Conservation (phyloP, 108 stramenopile species). For the Craspedostauros australis region DNA sequence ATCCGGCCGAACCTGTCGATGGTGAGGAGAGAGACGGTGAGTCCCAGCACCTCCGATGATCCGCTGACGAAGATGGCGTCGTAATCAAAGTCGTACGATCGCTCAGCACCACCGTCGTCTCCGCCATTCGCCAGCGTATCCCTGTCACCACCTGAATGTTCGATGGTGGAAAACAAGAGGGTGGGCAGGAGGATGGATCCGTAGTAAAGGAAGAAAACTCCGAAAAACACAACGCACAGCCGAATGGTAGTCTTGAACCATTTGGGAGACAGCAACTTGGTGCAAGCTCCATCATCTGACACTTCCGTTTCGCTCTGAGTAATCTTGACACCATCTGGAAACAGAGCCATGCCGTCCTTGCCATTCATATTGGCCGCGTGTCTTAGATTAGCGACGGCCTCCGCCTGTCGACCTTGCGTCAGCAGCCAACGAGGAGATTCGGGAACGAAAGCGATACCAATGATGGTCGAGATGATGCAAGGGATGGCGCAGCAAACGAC, state of each 20-base stretch:
- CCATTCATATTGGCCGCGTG: conserved; percentile 45
- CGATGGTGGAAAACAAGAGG: conserved; percentile 40
- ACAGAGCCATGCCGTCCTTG: conserved; percentile 30
- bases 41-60: conserved; percentile 44
- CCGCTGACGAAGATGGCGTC: conserved; percentile 42
- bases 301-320: conserved; percentile 22
- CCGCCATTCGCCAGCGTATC: neutral
- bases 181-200: conserved; percentile 45
- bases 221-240: conserved; percentile 23
- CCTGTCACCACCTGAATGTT: conserved; percentile 5
- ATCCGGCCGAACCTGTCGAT: conserved; percentile 43
- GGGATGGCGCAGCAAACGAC: too few relatives aligned
- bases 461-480: too few relatives aligned
- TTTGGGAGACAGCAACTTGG: conserved; percentile 29
- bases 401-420: conserved; percentile 34
- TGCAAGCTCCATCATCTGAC: conserved; percentile 2
- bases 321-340: conserved; percentile 19
- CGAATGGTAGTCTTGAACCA: conserved; percentile 45
- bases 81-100: conserved; percentile 40
- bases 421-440: conserved; percentile 69
- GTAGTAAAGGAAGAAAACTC: conserved; percentile 41
- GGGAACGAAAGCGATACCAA: too few relatives aligned
- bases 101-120: conserved; percentile 4
- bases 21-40: conserved; percentile 21
- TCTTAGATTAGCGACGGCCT: conserved; percentile 48